Percentiles rank a stretch among this genome's conserved stretches.
Conservation (phyloP, 768 basidiomycete genomes). For the Boletus speciosus region DNA sequence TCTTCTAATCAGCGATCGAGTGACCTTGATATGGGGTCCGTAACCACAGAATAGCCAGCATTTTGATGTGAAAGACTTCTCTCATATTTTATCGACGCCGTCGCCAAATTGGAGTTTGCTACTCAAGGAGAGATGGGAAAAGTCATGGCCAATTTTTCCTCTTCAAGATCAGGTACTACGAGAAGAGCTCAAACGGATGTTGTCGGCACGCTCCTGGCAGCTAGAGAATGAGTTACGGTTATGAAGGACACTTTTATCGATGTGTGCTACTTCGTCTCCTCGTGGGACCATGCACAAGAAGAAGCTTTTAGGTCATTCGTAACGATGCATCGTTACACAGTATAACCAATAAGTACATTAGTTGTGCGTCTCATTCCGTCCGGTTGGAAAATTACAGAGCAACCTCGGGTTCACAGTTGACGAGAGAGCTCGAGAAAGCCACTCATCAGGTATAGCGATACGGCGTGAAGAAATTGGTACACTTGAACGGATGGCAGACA, state of each 20-base stretch:
- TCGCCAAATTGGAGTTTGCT: conserved; percentile 69
- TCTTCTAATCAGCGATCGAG: not conserved
- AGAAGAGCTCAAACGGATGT: conserved; percentile 17
- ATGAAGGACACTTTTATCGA: not conserved
- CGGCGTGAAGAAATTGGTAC: conserved; percentile 7
- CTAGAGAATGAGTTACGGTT: not conserved
- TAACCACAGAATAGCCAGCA: conserved; percentile 34
- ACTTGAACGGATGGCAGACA: conserved; percentile 3
- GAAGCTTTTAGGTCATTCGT: not conserved
- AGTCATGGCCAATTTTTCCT: conserved; percentile 21
- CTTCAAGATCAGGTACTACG: conserved; percentile 16
- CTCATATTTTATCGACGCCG: conserved; percentile 69
- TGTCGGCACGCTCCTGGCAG: conserved; percentile 1
- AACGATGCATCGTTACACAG: not conserved
- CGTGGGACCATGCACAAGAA: not conserved
- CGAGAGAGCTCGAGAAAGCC: not conserved
- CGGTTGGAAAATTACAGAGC: too few relatives aligned
- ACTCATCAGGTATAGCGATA: not conserved
- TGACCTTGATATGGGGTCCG: not conserved
- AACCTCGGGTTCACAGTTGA: not conserved
- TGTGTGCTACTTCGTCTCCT: not conserved
- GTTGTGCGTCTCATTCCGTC: not conserved
- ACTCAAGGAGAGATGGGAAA: conserved; percentile 11
- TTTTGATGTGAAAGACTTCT: conserved; percentile 75
- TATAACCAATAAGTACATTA: not conserved